Evolutionary conservation across 139 green algal genomes (phyloP), one percentile per base, ranked within the genome.

Genomic region (Auxenochlorella pyrenoidosa): DNA sequence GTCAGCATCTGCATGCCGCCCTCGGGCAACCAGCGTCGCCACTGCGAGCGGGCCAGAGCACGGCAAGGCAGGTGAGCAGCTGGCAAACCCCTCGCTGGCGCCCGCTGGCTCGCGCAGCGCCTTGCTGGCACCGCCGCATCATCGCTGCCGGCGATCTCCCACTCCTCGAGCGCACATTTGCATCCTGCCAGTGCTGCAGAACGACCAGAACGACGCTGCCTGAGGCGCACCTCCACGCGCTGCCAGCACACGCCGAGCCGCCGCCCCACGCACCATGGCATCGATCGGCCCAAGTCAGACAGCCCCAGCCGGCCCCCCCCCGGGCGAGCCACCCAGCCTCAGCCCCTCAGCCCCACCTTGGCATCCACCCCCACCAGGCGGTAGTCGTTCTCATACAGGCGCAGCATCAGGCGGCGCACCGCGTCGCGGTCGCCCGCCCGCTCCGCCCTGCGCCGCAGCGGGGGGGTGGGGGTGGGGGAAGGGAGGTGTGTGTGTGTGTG

Each of bases 1-100:
- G 83, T 88, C 28, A 90, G 82, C 63, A 81, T 79, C 22, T 19
- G 22, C 82, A 90, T 85, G 82, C 87, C 87, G 36, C 87, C 87
- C 47, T 85, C 82, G 12, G 75, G 22, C n/a, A 34, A 43, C 75
- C 75, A 81, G 5, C 75, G 75, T 19, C 75, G 75, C 19, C 30
- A 36, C 75, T 81, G 75, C 43, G n/a, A 81, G 22, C 30, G 13
- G n/a, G 47, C n/a, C 71, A 4, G 47, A 2, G 36, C 15, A 8
- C 26, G 34, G 63, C 2, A 10, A 36, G 30, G 63, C 12, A 36
- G 24, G 59, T 30, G 22, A 68, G 59, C n/a, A n/a, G n/a, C n/a
- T n/a, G n/a, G n/a, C n/a, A n/a, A n/a, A n/a, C n/a, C n/a, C n/a
- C n/a, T n/a, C n/a, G n/a, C n/a, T n/a, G n/a, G n/a, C n/a, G n/a